Percentiles rank a stretch among this genome's conserved stretches.
Evolutionary conservation across 208 protist species (phyloP).

Genomic region (Leishmania major): DNA sequence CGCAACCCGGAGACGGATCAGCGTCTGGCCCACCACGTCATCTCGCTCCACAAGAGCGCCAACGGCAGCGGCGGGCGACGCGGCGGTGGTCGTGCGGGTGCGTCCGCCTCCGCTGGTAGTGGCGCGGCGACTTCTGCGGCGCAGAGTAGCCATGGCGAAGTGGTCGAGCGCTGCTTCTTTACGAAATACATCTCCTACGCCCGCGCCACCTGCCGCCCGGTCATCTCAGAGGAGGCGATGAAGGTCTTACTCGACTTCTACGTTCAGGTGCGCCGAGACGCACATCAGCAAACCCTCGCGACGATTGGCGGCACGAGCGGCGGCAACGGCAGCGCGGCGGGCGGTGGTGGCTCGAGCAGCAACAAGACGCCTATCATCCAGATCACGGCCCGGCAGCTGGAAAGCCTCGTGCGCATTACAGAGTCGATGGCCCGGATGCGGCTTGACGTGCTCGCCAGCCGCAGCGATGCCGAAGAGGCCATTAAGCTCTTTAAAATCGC

Average conservation of each 20-base stretch:
- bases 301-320: conserved; percentile 27
- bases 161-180: conserved; percentile 85
- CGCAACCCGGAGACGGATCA: conserved; percentile 93
- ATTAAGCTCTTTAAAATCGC: conserved; percentile 95
- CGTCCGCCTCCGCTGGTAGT: conserved; percentile 52
- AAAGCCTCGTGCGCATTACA: conserved; percentile 97
- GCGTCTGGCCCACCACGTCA: conserved; percentile 96
- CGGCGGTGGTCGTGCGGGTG: conserved; percentile 9
- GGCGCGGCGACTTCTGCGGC: conserved; percentile 29
- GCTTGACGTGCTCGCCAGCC: conserved; percentile 86
- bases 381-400: conserved; percentile 96
- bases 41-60: conserved; percentile 95
- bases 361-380: conserved; percentile 86
- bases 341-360: conserved; percentile 28
- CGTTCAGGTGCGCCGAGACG: conserved; percentile 92
- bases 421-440: conserved; percentile 98
- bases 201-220: conserved; percentile 85
- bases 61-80: conserved; percentile 24
- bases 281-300: conserved; percentile 79
- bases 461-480: conserved; percentile 94
- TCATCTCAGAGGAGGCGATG: conserved; percentile 93
- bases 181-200: conserved; percentile 97
- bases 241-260: conserved; percentile 96
- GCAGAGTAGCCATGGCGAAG: conserved; percentile 2
- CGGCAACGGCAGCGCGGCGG: conserved; percentile 2